These are phyloP conservation scores for Talaromyces wortmannii DNA, from an alignment of 495 filamentous ascomycete genomes.

Conservation along the genomic window DNA sequence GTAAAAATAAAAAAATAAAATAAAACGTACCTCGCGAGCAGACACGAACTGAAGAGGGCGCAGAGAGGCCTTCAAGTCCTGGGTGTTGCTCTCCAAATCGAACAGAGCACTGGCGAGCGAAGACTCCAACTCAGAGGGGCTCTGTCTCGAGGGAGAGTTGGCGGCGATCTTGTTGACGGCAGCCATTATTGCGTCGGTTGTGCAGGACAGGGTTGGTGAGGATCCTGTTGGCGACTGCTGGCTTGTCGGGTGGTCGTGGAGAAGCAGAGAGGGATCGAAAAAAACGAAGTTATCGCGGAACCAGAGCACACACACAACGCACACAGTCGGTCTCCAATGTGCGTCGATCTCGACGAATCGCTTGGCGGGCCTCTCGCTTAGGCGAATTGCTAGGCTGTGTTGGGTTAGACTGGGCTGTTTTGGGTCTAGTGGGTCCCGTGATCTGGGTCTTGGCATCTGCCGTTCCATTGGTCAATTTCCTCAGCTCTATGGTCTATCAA, in stretches of 20 bases:
- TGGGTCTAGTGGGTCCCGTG: conserved; percentile 29
- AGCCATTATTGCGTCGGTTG: conserved; percentile 39
- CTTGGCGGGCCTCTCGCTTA: conserved; percentile 30
- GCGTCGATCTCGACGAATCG: conserved; percentile 23
- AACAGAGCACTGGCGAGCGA: conserved; percentile 91
- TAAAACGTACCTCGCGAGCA: conserved; percentile 89
- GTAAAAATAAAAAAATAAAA: conserved; percentile 9
- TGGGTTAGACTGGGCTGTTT: conserved; percentile 6
- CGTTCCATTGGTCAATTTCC: no score
- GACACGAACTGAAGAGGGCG: conserved; percentile 95
- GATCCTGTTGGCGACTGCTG: background rate
- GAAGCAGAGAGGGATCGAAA: background rate
- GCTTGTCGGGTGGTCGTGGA: conserved; percentile 10
- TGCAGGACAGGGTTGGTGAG: background rate
- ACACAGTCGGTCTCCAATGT: conserved; percentile 13
- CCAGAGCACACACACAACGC: background rate
- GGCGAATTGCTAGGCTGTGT: conserved; percentile 15
- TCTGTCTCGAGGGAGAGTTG: conserved; percentile 89
- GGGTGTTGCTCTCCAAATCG: conserved; percentile 96
- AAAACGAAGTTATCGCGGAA: conserved; percentile 6
- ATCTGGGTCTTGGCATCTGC: conserved; percentile 3
- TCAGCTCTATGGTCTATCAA: background rate
- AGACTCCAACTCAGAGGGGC: conserved; percentile 91
- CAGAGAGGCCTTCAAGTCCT: conserved; percentile 88
- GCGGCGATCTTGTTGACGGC: conserved; percentile 94